These are phyloP conservation scores for Daldinia childiae DNA, from an alignment of 495 filamentous ascomycete genomes.

Conservation along the genomic window DNA sequence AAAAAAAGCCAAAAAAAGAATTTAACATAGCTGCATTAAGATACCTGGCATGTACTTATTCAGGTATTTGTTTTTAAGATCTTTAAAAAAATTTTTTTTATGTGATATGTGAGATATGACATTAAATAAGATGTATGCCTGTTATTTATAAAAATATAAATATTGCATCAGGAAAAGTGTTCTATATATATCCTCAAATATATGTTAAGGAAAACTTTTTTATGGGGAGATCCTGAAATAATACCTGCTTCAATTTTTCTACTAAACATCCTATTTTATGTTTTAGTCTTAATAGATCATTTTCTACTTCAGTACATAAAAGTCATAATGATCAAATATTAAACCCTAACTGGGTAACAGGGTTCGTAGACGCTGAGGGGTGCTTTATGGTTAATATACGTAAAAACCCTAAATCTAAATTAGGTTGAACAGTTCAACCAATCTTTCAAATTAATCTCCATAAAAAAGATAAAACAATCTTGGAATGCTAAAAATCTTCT, in stretches of 20 bases:
- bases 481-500: neutral
- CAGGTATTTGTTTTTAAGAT: constrained; percentile 3
- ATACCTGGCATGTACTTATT: neutral
- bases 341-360: neutral
- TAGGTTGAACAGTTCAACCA: neutral
- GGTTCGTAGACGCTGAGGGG: constrained; percentile 4
- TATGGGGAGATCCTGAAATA: constrained; percentile 2
- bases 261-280: constrained; percentile 1
- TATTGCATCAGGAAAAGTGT: constrained; percentile 4
- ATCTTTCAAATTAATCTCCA: constrained; percentile 3
- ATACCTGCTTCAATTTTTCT: constrained; percentile 5
- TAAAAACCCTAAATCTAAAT: neutral
- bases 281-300: constrained; percentile 2
- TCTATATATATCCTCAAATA: constrained; percentile 4
- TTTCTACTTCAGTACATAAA: constrained; percentile 1
- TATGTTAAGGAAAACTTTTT: constrained; percentile 5
- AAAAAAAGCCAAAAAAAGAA: neutral
- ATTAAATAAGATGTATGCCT: neutral
- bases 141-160: constrained; percentile 1
- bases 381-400: neutral
- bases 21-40: constrained; percentile 3
- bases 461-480: constrained; percentile 3
- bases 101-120: constrained; percentile 1
- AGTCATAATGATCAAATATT: neutral
- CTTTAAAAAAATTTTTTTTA: constrained; percentile 3